Evolutionary conservation across 2,329 filamentous ascomycete genomes (phyloP), one percentile per base, ranked within the genome.

Genomic region (Teratosphaeria zuluensis): DNA sequence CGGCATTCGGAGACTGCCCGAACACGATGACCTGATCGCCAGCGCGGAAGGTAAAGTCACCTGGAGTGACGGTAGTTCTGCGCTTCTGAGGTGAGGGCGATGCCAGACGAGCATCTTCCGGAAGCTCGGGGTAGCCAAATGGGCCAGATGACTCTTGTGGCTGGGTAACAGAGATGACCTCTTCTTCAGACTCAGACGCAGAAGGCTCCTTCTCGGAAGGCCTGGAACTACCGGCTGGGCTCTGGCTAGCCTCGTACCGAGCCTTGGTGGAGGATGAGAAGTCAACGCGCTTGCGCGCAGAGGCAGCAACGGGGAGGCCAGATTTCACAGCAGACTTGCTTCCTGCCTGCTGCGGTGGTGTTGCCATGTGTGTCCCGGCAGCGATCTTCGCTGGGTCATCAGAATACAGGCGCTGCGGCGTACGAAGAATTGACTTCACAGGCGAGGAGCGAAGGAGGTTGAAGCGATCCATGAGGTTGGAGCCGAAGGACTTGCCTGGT

Each of bases 211-310:
- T 5, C 31, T 55, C 31, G 14, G 16, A 30, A 35, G 16, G 56
- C 16, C 24, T 24, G n/a, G 56, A 24, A 48, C 28, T 55, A 2
- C 56, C 63, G 14, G 60, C 53, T n/a, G 63, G 61, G 32, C 58
- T 58, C 19, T 63, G 53, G 16, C 51, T 55, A 32, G 70, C 72
- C 19, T 72, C 68, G 19, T 70, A 64, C 9, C 67, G 67, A 59
- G 60, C 72, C 66, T 70, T 75, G 63, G 63, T 89, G 81, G 38
- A 73, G 1, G 86, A 86, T 0, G 88, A 90, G 68, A 95, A 96
- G 55, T 88, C 85, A 38, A 95, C 89, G 58, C 83, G 86, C 76
- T 95, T 95, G n/a, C 52, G 52, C 12, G 21, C 19, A 7, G 52
- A 53, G 32, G 52, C 28, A 16, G 32, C 4, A 5, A n/a, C 21